Base-by-base conservation (phyloP, 805 yeast species). In the Saccharomycopsis sp. region DNA sequence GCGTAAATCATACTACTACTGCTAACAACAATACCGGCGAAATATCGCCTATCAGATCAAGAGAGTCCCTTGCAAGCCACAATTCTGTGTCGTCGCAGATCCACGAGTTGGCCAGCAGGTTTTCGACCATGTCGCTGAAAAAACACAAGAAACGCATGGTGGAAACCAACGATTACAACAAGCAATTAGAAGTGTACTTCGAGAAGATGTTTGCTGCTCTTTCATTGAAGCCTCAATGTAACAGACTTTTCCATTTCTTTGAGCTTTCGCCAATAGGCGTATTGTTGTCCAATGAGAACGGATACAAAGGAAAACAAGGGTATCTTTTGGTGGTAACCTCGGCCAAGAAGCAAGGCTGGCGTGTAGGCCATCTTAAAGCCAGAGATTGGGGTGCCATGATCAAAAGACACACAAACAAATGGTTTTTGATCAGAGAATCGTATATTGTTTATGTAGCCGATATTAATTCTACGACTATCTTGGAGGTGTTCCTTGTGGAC, bases 401-500 rank as follows among this genome's bases (percentile, higher is more conserved):
- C 55, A 84, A 82, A 63, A 83, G 99, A 71, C 93, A 96, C 64
- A 85, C 96, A 0, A 85, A 85, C 47, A 94, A 94, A 70, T 94
- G 99, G 99, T 84, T 90, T 62, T 73, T 94, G 58, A 82, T 94
- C 1, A 80, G 98, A 58, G 86, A 85, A 67, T 86, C 96, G 1
- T 94, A 89, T 66, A 77, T 94, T 49, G 82, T 87, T 73, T 88
- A 89, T 68, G 97, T 91, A 0, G 84, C 96, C 2, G 92, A 89
- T 67, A 85, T 92, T 59, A 82, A 86, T 65, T 87, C 96, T 2
- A 89, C 97, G 0, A 84, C 90, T 0, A 96, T 97, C 0, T 75
- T 90, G 55, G 99, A 94, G 64, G 97, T 94, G 0, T 94, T 94
- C 65, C 66, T 93, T 47, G 88, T 93, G n/a, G 99, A 96, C 66